A percentile compares a stretch with the other conserved stretches of the same genome.
These are phyloP conservation scores for Acaromyces ingoldii DNA, from an alignment of 1,284 basidiomycete genomes.

Conservation along the genomic window DNA sequence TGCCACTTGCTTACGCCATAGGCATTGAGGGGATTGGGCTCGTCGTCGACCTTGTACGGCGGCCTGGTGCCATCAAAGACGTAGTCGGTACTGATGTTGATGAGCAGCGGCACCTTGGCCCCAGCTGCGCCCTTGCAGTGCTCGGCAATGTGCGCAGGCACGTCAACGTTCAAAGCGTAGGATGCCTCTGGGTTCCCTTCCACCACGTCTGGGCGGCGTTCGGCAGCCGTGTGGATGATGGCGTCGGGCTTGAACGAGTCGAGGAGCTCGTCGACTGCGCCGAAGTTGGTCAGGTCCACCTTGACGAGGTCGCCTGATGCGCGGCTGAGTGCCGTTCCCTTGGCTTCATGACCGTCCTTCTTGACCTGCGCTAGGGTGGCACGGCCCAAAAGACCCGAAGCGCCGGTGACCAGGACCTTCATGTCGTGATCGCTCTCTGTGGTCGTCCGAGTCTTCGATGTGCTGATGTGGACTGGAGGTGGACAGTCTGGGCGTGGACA, in stretches of 20 bases:
- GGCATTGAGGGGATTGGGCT: slow-evolving; percentile 55
- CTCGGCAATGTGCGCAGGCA: slow-evolving; percentile 52
- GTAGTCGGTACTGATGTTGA: slow-evolving; percentile 55
- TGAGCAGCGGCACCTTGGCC: slow-evolving; percentile 36
- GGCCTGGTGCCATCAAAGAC: slow-evolving; percentile 52
- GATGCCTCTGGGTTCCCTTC: slow-evolving; percentile 54
- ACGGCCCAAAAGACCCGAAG: slow-evolving; percentile 57
- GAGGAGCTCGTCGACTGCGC: slow-evolving; percentile 53
- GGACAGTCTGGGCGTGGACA: no score
- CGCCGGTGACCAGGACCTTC: slow-evolving; percentile 54
- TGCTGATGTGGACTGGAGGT: no score
- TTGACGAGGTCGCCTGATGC: slow-evolving; percentile 49
- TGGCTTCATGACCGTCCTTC: slow-evolving; percentile 38
- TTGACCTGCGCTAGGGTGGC: slow-evolving; percentile 47
- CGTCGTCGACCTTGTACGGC: slow-evolving; percentile 54
- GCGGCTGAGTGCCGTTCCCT: slow-evolving; percentile 53
- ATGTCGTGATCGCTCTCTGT: no score
- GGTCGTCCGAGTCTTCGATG: no score
- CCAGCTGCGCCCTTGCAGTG: slow-evolving; percentile 36
- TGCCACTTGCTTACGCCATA: slow-evolving; percentile 52
- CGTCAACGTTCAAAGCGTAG: slow-evolving; percentile 55
- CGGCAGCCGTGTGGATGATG: slow-evolving; percentile 57
- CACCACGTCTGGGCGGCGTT: slow-evolving; percentile 52
- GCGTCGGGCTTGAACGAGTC: slow-evolving; percentile 50
- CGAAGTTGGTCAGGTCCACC: slow-evolving; percentile 54